Percentiles rank a stretch among this genome's conserved stretches.
Conservation (phyloP, 768 basidiomycete genomes). For the Tylopilus sp. region DNA sequence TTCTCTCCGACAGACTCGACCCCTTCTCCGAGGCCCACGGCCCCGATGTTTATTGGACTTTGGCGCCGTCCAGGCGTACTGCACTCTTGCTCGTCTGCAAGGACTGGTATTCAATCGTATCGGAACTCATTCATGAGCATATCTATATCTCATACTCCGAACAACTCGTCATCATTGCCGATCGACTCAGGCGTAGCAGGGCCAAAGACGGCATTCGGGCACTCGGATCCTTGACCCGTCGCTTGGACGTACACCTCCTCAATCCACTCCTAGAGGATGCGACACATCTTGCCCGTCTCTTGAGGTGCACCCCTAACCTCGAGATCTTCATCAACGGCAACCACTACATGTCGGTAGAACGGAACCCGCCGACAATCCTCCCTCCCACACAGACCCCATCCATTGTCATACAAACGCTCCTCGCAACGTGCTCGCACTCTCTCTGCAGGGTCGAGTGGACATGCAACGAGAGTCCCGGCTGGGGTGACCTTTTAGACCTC, state of each 20-base stretch:
- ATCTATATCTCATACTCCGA: conserved; percentile 34
- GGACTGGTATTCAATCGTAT: conserved; percentile 35
- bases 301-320: conserved; percentile 42
- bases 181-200: conserved; percentile 33
- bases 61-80: conserved; percentile 26
- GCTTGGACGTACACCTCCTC: conserved; percentile 41
- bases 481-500: conserved; percentile 37
- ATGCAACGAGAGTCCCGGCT: conserved; percentile 41
- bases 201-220: conserved; percentile 17
- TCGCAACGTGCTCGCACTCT: conserved; percentile 30
- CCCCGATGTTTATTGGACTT: conserved; percentile 30
- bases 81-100: conserved; percentile 36
- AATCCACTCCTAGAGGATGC: conserved; percentile 24
- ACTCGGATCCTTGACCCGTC: conserved; percentile 38
- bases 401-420: conserved; percentile 34
- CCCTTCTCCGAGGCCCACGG: conserved; percentile 36
- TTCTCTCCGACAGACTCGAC: conserved; percentile 35
- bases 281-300: conserved; percentile 32
- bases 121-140: conserved; percentile 40
- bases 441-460: conserved; percentile 45
- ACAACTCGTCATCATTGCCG: conserved; percentile 34
- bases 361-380: conserved; percentile 17
- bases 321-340: conserved; percentile 42
- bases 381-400: conserved; percentile 27
- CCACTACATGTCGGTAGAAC: conserved; percentile 23